These are phyloP conservation scores for Cucumis cinereus DNA, from an alignment of 306 rosid genomes.

Conservation along the genomic window DNA sequence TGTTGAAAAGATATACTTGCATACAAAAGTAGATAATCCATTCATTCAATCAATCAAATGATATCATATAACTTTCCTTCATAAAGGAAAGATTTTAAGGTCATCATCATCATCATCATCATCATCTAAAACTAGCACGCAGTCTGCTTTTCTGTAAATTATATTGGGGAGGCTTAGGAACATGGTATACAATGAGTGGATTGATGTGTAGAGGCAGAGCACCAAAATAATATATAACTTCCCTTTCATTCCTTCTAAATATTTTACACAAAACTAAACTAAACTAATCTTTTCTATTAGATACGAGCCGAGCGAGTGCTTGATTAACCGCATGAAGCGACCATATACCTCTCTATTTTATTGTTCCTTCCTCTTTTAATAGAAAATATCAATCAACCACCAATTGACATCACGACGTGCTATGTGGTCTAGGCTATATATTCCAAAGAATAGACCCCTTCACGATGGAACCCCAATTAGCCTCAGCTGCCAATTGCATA, in stretches of 20 bases:
- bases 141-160: not conserved
- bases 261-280: not conserved
- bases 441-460: constrained; percentile 2
- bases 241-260: not conserved
- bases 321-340: not conserved
- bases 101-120: not conserved
- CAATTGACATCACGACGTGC: not conserved
- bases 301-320: not conserved
- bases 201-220: not conserved
- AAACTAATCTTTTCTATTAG: not conserved
- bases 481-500: constrained; percentile 19
- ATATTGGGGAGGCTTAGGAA: not conserved
- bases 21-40: not conserved
- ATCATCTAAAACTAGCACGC: not conserved
- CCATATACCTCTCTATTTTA: not conserved
- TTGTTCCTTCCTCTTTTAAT: not conserved
- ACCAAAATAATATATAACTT: not conserved
- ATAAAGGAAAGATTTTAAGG: not conserved
- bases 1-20: not conserved
- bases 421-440: not conserved
- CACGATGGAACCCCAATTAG: constrained; percentile 40
- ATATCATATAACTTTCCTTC: not conserved
- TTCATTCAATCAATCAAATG: not conserved
- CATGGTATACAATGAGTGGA: not conserved
- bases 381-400: not conserved